Evolutionary conservation across 2,329 filamentous ascomycete species (phyloP).

Genomic region (Hysterium pulicare): DNA sequence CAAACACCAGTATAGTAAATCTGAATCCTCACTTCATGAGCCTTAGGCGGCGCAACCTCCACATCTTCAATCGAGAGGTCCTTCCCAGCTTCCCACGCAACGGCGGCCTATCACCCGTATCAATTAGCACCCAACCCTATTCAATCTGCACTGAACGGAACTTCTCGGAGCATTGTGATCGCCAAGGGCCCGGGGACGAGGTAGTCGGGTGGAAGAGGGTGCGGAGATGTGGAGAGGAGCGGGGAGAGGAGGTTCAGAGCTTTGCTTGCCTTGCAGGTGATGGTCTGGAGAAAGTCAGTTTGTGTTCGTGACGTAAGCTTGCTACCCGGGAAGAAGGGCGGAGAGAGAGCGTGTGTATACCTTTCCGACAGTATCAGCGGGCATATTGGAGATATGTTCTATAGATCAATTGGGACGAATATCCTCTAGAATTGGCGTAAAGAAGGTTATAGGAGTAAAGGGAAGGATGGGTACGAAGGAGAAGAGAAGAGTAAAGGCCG

Average conservation of each 20-base stretch:
- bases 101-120: conserved; percentile 65
- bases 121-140: too few relatives aligned
- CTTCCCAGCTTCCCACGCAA: conserved; percentile 95
- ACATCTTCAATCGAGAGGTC: conserved; percentile 85
- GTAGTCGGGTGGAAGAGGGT: conserved; percentile 24
- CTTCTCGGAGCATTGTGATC: too few relatives aligned
- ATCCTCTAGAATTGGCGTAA: too few relatives aligned
- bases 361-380: conserved; percentile 56
- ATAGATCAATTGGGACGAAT: too few relatives aligned
- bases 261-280: conserved; percentile 90
- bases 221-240: conserved; percentile 67
- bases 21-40: conserved; percentile 94
- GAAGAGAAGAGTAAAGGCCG: too few relatives aligned
- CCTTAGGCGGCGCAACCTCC: conserved; percentile 83
- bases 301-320: conserved; percentile 6
- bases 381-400: conserved; percentile 41
- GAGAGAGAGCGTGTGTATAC: conserved; percentile 30
- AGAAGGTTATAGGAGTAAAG: too few relatives aligned
- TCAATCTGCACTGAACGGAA: too few relatives aligned
- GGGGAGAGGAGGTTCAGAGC: conserved; percentile 87
- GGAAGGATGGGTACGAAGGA: too few relatives aligned
- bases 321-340: conserved; percentile 5
- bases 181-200: too few relatives aligned
- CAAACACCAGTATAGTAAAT: conserved; percentile 98
- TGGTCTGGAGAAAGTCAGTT: conserved; percentile 59